Evolutionary conservation across 768 basidiomycete genomes (phyloP), one percentile per base, ranked within the genome.

Genomic region (Xerocomellus dryophilus): DNA sequence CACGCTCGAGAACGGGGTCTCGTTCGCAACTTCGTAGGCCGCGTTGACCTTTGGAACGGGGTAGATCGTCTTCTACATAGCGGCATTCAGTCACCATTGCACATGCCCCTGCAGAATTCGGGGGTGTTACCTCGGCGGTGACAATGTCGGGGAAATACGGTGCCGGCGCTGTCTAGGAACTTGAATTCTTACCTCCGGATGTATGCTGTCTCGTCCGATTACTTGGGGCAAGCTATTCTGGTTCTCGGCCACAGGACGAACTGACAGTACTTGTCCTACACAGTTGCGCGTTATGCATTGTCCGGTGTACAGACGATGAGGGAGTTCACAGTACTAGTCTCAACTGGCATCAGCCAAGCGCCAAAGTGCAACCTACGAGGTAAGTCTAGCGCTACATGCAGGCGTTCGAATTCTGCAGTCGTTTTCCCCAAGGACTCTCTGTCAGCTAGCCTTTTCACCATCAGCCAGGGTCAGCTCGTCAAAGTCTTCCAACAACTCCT

Each of bases 401-500:
- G 9, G 2, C n/a, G 34, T 25, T 35, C 21, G 11, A 20, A 25
- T 18, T 49, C 14, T n/a, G 17, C 10, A 14, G 11, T 29, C 27
- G 17, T n/a, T 21, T 20, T 1, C 21, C 32, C 21, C 17, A 2
- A 36, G 11, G 9, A 36, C 11, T 23, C 11, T 11, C 12, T 38
- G 31, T 60, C 49, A 61, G 38, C 25, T 46, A 6, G 39, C 50
- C 21, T 60, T 64, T 32, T 71, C 69, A 15, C 57, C 62, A 9
- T 78, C 76, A 7, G 78, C 81, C 36, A 97, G 77, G 9, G 86
- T 91, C 86, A 98, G 80, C 71, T 92, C 92, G 61, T 97, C 93
- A 62, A 97, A 93, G 69, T 88, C 85, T 54, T 97, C 93, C 63
- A 98, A 71, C 57, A 98, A 70, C 71, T 98, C 94, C 60, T 93